Evolutionary conservation across 2,329 filamentous ascomycete species (phyloP).

Genomic region (Bimuria novae-zelandiae): DNA sequence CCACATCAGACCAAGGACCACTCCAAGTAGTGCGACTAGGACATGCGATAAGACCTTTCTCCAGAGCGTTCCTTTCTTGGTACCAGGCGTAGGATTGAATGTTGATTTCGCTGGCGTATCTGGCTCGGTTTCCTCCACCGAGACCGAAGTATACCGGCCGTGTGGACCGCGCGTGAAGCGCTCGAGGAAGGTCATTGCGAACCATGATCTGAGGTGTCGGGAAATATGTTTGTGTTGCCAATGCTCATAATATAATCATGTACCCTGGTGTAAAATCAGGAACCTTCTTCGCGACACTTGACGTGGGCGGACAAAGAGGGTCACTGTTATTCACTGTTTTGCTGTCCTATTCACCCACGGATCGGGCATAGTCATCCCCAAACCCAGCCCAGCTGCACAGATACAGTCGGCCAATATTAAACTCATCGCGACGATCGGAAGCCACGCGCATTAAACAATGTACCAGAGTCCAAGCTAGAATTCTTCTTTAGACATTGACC

Average conservation of each 20-base stretch:
- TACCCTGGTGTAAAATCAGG: not conserved
- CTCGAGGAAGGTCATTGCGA: not conserved
- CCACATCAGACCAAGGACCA: not conserved
- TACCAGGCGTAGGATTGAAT: not conserved
- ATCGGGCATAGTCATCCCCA: not conserved
- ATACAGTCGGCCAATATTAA: too few species aligned
- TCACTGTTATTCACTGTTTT: not conserved
- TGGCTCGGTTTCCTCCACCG: not conserved
- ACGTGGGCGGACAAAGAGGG: not conserved
- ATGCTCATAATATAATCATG: too few species aligned
- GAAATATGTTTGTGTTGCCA: not conserved
- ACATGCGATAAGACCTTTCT: not conserved
- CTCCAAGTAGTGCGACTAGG: not conserved
- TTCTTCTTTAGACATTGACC: too few species aligned
- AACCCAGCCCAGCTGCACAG: too few species aligned
- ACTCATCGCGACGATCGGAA: too few species aligned
- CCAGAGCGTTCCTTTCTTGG: not conserved
- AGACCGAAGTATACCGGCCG: not conserved
- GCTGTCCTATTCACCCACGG: not conserved
- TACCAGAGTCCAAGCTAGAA: too few species aligned
- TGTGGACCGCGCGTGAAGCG: not conserved
- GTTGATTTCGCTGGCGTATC: not conserved
- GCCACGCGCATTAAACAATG: too few species aligned
- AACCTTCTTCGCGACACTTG: not conserved
- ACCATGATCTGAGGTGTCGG: not conserved